phyloP scores from a whole-genome alignment of 2,329 filamentous ascomycete species.

The Orbilia javanica region DNA sequence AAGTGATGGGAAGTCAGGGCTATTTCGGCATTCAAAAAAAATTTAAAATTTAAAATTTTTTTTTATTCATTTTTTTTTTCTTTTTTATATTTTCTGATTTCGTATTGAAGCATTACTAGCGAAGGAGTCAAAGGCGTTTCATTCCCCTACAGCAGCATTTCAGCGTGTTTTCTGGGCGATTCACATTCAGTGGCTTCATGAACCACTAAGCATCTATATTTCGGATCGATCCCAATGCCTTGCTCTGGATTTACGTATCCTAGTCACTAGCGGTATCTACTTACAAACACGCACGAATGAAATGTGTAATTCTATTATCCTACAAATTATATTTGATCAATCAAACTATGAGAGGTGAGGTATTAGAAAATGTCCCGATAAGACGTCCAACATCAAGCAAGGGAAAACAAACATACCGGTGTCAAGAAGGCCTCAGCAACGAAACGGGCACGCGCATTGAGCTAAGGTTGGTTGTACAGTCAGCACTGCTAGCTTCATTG shows the following conservation, averaged over 20 bases:
- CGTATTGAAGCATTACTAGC: neutral
- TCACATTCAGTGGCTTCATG: neutral
- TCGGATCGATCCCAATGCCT: neutral
- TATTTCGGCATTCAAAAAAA: too few species aligned
- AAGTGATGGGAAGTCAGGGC: too few species aligned
- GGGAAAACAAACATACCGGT: conserved; percentile 72
- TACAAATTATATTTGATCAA: neutral
- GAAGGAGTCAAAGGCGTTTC: neutral
- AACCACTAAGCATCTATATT: neutral
- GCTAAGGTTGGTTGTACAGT: conserved; percentile 68
- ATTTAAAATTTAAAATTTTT: neutral
- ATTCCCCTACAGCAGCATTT: neutral
- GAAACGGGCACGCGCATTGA: conserved; percentile 96
- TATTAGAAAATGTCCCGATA: neutral
- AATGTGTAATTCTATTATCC: neutral
- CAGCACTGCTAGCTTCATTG: conserved; percentile 43
- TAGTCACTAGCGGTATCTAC: neutral
- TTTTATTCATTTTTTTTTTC: neutral
- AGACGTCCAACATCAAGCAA: neutral
- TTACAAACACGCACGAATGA: neutral
- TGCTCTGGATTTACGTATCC: neutral
- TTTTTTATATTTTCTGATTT: neutral
- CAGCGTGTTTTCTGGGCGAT: neutral
- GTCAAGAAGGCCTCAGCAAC: conserved; percentile 98
- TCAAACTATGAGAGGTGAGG: conserved; percentile 28